Percentiles rank a stretch among this genome's conserved stretches.
Conservation (phyloP, 495 filamentous ascomycete genomes). For the Hyaloscypha variabilis region DNA sequence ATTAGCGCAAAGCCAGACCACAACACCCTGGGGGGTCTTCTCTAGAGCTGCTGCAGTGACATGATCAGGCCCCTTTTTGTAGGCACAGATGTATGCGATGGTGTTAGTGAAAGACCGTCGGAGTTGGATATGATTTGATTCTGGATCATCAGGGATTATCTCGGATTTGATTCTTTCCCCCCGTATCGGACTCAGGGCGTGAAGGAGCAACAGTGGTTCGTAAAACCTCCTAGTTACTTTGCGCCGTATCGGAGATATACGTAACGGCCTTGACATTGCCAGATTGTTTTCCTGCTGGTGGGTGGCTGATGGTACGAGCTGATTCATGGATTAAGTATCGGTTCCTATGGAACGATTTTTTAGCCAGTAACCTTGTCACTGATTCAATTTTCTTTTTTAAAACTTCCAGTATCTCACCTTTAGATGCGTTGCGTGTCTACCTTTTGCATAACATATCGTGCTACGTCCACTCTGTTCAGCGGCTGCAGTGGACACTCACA, state of each 20-base stretch:
- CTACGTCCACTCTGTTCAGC: not conserved
- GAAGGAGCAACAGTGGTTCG: not conserved
- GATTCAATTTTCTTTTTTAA: too few relatives aligned
- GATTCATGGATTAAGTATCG: not conserved
- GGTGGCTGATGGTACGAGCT: not conserved
- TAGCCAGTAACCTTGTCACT: too few relatives aligned
- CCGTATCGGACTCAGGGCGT: not conserved
- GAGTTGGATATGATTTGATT: constrained; percentile 6
- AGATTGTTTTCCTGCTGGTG: not conserved
- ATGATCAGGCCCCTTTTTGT: constrained; percentile 1
- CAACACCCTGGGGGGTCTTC: constrained; percentile 10
- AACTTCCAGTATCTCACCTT: too few relatives aligned
- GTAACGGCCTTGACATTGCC: not conserved
- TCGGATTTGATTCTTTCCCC: constrained; percentile 2
- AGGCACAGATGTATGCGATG: constrained; percentile 19
- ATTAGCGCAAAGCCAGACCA: constrained; percentile 18
- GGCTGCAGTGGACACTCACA: not conserved
- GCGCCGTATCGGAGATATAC: not conserved
- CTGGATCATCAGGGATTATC: not conserved
- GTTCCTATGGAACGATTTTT: not conserved
- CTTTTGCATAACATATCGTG: too few relatives aligned
- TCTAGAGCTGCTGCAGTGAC: constrained; percentile 18
- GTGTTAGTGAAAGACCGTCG: constrained; percentile 10
- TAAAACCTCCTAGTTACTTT: constrained; percentile 1
- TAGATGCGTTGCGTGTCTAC: too few relatives aligned